Conservation (phyloP, 2,329 filamentous ascomycete genomes). For the Botrytis pseudocinerea region DNA sequence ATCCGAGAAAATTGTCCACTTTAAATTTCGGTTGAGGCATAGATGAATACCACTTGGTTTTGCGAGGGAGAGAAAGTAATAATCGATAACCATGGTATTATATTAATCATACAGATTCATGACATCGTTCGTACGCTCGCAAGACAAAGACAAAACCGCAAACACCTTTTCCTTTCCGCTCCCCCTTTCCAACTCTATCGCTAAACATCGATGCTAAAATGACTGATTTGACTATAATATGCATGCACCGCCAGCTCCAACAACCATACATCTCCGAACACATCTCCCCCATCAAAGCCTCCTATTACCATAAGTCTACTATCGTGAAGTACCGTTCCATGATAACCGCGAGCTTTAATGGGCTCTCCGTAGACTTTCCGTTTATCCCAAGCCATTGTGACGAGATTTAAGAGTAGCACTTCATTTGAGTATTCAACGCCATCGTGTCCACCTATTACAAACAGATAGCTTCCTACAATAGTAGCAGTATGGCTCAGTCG, state of each 20-base stretch:
- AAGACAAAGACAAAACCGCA: conserved; percentile 4
- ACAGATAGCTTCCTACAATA: conserved; percentile 68
- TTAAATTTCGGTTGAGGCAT: neutral
- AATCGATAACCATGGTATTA: conserved; percentile 20
- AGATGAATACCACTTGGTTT: neutral
- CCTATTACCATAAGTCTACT: conserved; percentile 64
- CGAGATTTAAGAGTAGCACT: conserved; percentile 66
- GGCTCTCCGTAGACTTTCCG: conserved; percentile 63
- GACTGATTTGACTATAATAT: conserved; percentile 73
- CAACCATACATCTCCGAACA: conserved; percentile 67
- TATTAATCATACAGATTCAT: conserved; percentile 22
- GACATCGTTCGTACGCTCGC: conserved; percentile 12
- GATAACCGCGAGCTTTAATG: conserved; percentile 65
- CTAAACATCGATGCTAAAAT: conserved; percentile 68
- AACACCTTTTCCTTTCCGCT: conserved; percentile 22
- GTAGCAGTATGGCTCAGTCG: conserved; percentile 69
- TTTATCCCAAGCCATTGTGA: conserved; percentile 73
- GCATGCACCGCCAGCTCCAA: conserved; percentile 69
- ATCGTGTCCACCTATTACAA: conserved; percentile 70
- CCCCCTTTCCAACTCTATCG: conserved; percentile 9
- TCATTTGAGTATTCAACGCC: conserved; percentile 70
- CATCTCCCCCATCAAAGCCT: conserved; percentile 66
- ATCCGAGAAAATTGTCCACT: neutral
- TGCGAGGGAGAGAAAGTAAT: neutral
- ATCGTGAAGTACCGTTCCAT: conserved; percentile 66